phyloP scores from a whole-genome alignment of 2,329 filamentous ascomycete genomes.

The Pyrenophora tritici-repentis region DNA sequence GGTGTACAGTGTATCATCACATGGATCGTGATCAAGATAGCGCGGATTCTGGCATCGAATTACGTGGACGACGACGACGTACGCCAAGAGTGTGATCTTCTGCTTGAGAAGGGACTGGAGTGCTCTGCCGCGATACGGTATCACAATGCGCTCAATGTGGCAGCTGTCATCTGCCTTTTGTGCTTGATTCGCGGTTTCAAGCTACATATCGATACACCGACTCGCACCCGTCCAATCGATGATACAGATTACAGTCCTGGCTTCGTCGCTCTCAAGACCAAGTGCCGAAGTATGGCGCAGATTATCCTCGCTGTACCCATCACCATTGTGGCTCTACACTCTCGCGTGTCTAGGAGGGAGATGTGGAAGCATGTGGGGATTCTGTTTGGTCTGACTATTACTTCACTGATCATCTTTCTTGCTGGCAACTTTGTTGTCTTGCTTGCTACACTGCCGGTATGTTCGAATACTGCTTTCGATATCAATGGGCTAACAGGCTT shows the following conservation, averaged over 20 bases:
- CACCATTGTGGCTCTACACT: not conserved
- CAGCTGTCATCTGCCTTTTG: not conserved
- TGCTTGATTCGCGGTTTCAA: not conserved
- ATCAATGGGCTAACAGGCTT: not conserved
- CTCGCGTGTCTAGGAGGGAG: not conserved
- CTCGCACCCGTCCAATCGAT: not conserved
- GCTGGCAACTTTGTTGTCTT: conserved; percentile 3
- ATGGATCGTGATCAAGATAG: not conserved
- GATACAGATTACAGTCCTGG: conserved; percentile 3
- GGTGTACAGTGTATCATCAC: not conserved
- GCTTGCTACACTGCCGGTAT: conserved; percentile 6
- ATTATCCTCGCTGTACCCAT: conserved; percentile 5
- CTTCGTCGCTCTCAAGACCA: not conserved
- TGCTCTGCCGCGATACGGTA: not conserved
- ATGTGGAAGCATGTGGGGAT: not conserved
- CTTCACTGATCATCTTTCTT: not conserved
- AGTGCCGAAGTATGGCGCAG: not conserved
- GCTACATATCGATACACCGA: conserved; percentile 1
- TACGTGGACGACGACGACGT: no score
- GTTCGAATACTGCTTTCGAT: not conserved
- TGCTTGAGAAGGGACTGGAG: no score
- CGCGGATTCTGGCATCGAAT: not conserved
- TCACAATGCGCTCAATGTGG: not conserved
- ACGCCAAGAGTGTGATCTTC: no score
- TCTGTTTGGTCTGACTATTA: not conserved